Evolutionary conservation across 2,329 filamentous ascomycete species (phyloP).

Genomic region (Colletotrichum acutatum): DNA sequence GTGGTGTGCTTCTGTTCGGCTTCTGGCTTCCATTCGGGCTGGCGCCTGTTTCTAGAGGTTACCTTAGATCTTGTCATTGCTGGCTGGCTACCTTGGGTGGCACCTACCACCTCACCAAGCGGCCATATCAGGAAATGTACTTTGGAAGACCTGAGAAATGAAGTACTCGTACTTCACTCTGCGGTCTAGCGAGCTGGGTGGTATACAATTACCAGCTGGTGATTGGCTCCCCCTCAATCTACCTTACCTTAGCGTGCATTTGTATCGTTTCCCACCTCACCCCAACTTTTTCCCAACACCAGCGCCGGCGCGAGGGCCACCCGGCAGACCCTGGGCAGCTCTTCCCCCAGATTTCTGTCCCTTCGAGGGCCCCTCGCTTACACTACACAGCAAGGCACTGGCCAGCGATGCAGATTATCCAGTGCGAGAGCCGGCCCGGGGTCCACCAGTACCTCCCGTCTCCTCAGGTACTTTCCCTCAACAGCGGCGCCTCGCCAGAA

Average conservation of each 20-base stretch:
- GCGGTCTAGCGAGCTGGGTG: too few species aligned
- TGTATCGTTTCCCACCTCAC: conserved; percentile 3
- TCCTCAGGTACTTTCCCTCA: conserved; percentile 13
- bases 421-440: conserved; percentile 7
- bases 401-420: background rate
- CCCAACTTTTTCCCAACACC: conserved; percentile 25
- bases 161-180: background rate
- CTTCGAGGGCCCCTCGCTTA: background rate
- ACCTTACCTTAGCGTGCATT: conserved; percentile 19
- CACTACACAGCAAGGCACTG: background rate
- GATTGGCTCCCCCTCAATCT: conserved; percentile 27
- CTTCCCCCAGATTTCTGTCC: conserved; percentile 30
- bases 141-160: background rate
- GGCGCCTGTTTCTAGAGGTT: background rate
- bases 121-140: background rate
- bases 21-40: conserved; percentile 3
- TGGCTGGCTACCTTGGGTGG: background rate
- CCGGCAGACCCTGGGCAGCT: conserved; percentile 12
- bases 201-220: conserved; percentile 4
- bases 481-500: background rate
- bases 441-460: background rate
- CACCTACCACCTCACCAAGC: background rate
- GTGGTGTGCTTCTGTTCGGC: conserved; percentile 17
- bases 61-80: background rate
- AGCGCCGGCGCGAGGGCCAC: background rate